Percentiles rank a stretch among this genome's conserved stretches.
Conservation (phyloP, 2,329 filamentous ascomycete genomes). For the Allantophomopsis lycopodina region DNA sequence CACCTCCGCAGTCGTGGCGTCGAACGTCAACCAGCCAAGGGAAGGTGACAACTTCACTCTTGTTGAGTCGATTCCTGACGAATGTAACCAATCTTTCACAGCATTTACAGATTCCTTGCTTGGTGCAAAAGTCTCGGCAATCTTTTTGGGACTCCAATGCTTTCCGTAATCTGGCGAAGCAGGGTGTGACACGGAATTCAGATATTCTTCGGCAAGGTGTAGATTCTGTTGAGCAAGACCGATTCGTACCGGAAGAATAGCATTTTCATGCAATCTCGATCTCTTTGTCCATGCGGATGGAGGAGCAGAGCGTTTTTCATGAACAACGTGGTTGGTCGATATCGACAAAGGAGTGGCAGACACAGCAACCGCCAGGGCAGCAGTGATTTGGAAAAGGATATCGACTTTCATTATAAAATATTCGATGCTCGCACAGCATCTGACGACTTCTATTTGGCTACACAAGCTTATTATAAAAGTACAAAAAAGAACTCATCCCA, state of each 20-base stretch:
- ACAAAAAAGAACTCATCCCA: too few relatives aligned
- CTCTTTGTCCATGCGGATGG: constrained; percentile 9
- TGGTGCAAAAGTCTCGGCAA: constrained; percentile 28
- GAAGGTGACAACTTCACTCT: constrained; percentile 30
- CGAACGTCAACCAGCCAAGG: constrained; percentile 15
- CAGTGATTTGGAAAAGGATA: constrained; percentile 8
- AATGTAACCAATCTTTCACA: constrained; percentile 38
- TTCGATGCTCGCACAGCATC: constrained; percentile 5
- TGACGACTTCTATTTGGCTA: background rate
- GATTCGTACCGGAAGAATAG: constrained; percentile 18
- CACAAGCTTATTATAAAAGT: too few relatives aligned
- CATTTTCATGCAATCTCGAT: constrained; percentile 8
- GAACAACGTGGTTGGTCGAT: constrained; percentile 10
- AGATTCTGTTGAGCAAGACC: constrained; percentile 31
- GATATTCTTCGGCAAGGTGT: constrained; percentile 27
- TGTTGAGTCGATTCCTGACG: constrained; percentile 31
- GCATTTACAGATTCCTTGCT: constrained; percentile 28
- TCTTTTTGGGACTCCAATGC: constrained; percentile 29
- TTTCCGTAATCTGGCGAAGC: constrained; percentile 28
- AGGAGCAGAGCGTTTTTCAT: constrained; percentile 10
- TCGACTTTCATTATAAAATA: constrained; percentile 10
- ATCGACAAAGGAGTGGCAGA: constrained; percentile 9
- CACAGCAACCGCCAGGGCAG: constrained; percentile 14
- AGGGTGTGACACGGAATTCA: constrained; percentile 29
- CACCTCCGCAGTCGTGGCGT: constrained; percentile 21